Evolutionary conservation across 2,329 filamentous ascomycete genomes (phyloP).

Genomic region (Fusarium tupiense): DNA sequence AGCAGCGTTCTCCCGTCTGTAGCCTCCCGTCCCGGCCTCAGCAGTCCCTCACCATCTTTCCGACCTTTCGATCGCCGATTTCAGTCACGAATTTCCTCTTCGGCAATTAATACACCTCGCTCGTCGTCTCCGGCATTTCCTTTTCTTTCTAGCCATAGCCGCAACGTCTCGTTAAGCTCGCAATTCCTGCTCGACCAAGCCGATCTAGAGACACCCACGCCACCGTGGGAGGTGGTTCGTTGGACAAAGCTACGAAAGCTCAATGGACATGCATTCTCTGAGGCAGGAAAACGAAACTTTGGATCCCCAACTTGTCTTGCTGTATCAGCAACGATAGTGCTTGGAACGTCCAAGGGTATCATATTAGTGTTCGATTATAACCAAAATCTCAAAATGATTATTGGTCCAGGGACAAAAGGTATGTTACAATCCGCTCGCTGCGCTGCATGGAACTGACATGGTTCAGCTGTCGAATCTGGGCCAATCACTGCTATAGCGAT

Average conservation of each 20-base stretch:
- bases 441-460: conserved; percentile 43
- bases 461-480: conserved; percentile 85
- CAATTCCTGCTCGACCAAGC: conserved; percentile 70
- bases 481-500: conserved; percentile 87
- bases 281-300: conserved; percentile 91
- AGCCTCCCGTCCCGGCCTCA: conserved; percentile 71
- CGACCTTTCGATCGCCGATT: conserved; percentile 95
- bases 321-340: conserved; percentile 85
- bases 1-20: conserved; percentile 78
- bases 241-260: conserved; percentile 96
- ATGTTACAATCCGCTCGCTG: conserved; percentile 36
- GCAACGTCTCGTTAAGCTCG: conserved; percentile 81
- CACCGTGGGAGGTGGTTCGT: conserved; percentile 95
- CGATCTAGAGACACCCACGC: conserved; percentile 75
- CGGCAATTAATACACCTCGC: conserved; percentile 67
- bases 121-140: conserved; percentile 81
- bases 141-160: conserved; percentile 79
- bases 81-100: conserved; percentile 80
- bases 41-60: conserved; percentile 82
- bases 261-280: conserved; percentile 89
- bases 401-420: conserved; percentile 93
- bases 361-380: conserved; percentile 97
- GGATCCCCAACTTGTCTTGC: conserved; percentile 89
- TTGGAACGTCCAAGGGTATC: conserved; percentile 94
- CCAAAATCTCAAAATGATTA: conserved; percentile 92